Percentiles rank a stretch among this genome's conserved stretches.
These are phyloP conservation scores for Eucommia ulmoides DNA, from an alignment of 257 asterid genomes.

Conservation along the genomic window DNA sequence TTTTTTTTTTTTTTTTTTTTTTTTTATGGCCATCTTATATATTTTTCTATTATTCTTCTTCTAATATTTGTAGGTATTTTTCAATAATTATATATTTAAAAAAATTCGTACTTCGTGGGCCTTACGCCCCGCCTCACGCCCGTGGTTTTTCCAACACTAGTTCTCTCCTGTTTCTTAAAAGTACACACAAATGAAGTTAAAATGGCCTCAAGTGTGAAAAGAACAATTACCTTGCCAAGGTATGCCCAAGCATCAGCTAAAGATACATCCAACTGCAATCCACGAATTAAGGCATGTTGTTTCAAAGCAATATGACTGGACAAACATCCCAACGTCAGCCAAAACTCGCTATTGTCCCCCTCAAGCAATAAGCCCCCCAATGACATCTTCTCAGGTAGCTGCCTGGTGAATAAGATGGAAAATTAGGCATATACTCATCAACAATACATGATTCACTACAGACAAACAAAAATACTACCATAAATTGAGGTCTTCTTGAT, in stretches of 20 bases:
- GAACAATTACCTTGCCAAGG: constrained; percentile 69
- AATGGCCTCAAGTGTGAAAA: constrained; percentile 4
- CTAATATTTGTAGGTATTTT: no score
- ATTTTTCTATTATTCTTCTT: no score
- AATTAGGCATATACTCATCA: constrained; percentile 22
- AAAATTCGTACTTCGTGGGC: no score
- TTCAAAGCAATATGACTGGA: constrained; percentile 47
- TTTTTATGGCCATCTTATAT: no score
- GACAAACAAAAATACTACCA: constrained; percentile 39
- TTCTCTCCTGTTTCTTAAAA: not conserved
- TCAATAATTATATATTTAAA: no score
- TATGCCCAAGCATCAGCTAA: constrained; percentile 96
- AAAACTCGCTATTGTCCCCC: constrained; percentile 78
- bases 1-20: no score
- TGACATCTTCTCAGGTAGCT: constrained; percentile 92
- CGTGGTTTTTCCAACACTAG: no score
- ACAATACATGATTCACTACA: not conserved
- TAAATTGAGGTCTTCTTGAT: constrained; percentile 20
- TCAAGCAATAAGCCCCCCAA: constrained; percentile 71
- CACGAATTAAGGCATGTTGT: constrained; percentile 91
- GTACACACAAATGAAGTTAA: constrained; percentile 2
- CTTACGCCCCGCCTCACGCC: no score
- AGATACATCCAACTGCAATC: constrained; percentile 77
- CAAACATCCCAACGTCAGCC: constrained; percentile 92
- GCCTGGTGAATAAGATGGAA: constrained; percentile 36